Evolutionary conservation across 129 eudicot genomes (phyloP), one percentile per base, ranked within the genome.

Genomic region (Artemisia argyi): DNA sequence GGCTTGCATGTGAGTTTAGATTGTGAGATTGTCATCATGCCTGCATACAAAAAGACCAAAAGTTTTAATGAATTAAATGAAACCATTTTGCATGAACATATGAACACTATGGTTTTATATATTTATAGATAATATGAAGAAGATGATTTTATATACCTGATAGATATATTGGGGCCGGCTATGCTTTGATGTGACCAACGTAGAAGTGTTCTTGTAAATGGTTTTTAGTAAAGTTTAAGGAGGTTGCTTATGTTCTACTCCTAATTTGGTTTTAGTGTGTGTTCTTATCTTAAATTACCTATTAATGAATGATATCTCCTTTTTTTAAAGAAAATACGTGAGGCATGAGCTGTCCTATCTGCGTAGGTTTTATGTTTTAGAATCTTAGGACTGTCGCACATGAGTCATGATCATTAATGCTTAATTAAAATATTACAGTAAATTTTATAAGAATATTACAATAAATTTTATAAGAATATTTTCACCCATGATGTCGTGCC

Each of bases 41-140:
- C 86, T 72, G 86, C 71, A 54, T 15, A 63, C 8, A 68, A 75
- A 8, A 10, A 66, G 52, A 79, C 13, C 14, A 60, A 56, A 7
- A 79, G 47, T 53, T 51, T 72, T 1, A 32, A 42, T 14, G 35
- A 32, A 1, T 71, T 39, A 13, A 60, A 17, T 35, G 55, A 61
- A 44, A 24, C 39, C 85, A 81, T 81, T 60, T 81, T 76, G 69
- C 56, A 53, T 65, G 66, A 6, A 48, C 3, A 65, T 59, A 12
- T 22, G 54, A 48, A 20, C 0, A 24, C 5, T 10, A 16, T 54
- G 70, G 39, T 69, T 1, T 76, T 22, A 74, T 53, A 19, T 67
- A 19, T 53, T 5, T 13, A 53, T 53, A 53, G 58, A 53, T 22
- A 22, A 20, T 58, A 61, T 5, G 46, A 26, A 57, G 26, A 13